Evolutionary conservation across 2,329 filamentous ascomycete species (phyloP), one percentile per base, ranked within the genome.

Genomic region (Ascochyta koolunga): DNA sequence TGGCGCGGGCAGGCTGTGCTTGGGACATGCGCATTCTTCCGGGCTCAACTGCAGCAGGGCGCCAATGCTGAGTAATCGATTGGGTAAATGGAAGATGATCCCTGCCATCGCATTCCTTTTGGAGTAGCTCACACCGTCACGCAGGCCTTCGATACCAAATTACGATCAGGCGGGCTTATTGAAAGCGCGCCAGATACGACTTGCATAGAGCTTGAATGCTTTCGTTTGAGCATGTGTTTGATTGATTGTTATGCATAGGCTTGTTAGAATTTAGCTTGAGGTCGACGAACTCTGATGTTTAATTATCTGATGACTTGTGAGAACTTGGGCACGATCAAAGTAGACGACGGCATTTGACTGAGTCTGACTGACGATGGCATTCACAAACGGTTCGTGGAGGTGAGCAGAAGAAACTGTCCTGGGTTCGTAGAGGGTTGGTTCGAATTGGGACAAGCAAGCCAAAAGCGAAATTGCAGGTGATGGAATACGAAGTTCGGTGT

Each of bases 51-150:
- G 45, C 51, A 41, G 40, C 5, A 29, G n/a, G 40, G 51, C 51
- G 51, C 35, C 37, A 42, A 50, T 37, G 18, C 40, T 35, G 45
- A 35, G n/a, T 15, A 24, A 19, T 8, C 16, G 45, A 50, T 54
- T 54, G 51, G 51, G 32, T 29, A 15, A 15, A 45, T 21, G 35
- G 35, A 35, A 6, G 4, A 13, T 4, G 15, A 8, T 22, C 45
- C 35, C 35, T 27, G 40, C 25, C 7, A 24, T 16, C 18, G n/a
- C 18, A 4, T 15, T 25, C 21, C 41, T n/a, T 29, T 11, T 33
- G 15, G 16, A 42, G 13, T 29, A 4, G 27, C 27, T 29, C 27
- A 29, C 27, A 29, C n/a, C n/a, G n/a, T n/a, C 27, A 29, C 15
- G 5, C 27, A 13, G 27, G 11, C 19, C 18, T 18, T 15, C 35